These are phyloP conservation scores for Cornus suecica DNA, from an alignment of 148 eudicot species.

Conservation along the genomic window DNA sequence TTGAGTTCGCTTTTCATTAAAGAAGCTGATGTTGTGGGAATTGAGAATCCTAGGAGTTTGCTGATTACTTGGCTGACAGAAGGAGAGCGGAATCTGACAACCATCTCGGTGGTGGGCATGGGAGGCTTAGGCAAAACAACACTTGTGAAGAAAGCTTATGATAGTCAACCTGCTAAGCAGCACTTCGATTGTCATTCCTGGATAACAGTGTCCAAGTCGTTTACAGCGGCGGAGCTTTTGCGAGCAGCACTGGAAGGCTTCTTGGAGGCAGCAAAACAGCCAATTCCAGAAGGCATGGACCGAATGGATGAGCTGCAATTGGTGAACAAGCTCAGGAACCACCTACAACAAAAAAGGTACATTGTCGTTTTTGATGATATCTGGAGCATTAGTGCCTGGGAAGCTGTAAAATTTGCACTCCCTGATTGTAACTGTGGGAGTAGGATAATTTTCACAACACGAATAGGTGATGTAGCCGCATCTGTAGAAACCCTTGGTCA, in stretches of 20 bases:
- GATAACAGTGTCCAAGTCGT: neutral
- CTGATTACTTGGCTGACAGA: slow-evolving; percentile 8
- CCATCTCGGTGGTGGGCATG: slow-evolving; percentile 10
- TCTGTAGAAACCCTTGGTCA: neutral
- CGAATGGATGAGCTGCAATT: neutral
- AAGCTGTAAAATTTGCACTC: neutral
- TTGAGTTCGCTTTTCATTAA: slow-evolving; percentile 4
- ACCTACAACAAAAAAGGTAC: neutral
- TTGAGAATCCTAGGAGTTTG: slow-evolving; percentile 4
- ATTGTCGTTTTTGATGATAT: neutral
- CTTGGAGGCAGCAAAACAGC: neutral
- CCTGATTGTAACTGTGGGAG: neutral
- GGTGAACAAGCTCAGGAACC: neutral
- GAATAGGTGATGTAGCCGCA: neutral
- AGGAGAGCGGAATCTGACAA: neutral
- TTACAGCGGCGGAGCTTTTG: neutral
- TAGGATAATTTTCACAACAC: neutral
- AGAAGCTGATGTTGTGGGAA: slow-evolving; percentile 11
- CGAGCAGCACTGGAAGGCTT: neutral
- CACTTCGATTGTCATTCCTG: neutral
- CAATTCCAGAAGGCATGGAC: neutral
- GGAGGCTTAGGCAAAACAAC: slow-evolving; percentile 9
- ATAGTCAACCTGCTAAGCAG: neutral
- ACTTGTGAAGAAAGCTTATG: slow-evolving; percentile 13
- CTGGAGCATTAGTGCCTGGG: neutral